These are phyloP conservation scores for Rehmannia glutinosa DNA, from an alignment of 257 asterid species.

Conservation along the genomic window DNA sequence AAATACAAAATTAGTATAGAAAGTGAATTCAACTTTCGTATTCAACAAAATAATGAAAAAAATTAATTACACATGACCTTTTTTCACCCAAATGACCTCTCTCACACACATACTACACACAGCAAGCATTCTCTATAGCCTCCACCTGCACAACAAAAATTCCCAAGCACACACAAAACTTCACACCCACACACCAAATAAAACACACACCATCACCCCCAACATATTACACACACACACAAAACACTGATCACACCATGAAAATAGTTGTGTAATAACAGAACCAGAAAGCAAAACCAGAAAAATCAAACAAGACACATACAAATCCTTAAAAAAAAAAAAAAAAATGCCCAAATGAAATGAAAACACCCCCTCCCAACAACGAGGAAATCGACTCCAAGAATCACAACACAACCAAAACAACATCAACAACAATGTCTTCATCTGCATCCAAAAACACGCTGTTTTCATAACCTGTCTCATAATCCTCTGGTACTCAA, in stretches of 20 bases:
- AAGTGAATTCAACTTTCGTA: no score
- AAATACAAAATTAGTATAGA: no score
- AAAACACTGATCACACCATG: conserved; percentile 18
- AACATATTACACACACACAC: conserved; percentile 3
- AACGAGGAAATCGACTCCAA: neutral
- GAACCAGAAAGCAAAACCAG: neutral
- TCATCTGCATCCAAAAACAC: conserved; percentile 35
- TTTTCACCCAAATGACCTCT: neutral
- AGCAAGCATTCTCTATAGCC: neutral
- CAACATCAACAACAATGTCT: conserved; percentile 16
- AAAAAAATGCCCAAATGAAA: neutral
- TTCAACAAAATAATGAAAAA: no score
- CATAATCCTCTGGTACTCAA: conserved; percentile 68
- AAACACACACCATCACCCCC: neutral
- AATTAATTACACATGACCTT: no score
- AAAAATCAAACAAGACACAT: neutral
- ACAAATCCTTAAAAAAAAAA: neutral
- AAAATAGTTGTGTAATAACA: conserved; percentile 16
- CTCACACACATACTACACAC: conserved; percentile 2
- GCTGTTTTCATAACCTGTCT: conserved; percentile 52
- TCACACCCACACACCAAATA: conserved; percentile 10
- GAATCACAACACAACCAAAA: neutral
- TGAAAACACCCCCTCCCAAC: conserved; percentile 1
- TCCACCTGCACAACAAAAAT: conserved; percentile 9
- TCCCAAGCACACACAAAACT: conserved; percentile 12